These are phyloP conservation scores for Parastagonospora nodorum DNA, from an alignment of 2,329 filamentous ascomycete species.

Conservation along the genomic window DNA sequence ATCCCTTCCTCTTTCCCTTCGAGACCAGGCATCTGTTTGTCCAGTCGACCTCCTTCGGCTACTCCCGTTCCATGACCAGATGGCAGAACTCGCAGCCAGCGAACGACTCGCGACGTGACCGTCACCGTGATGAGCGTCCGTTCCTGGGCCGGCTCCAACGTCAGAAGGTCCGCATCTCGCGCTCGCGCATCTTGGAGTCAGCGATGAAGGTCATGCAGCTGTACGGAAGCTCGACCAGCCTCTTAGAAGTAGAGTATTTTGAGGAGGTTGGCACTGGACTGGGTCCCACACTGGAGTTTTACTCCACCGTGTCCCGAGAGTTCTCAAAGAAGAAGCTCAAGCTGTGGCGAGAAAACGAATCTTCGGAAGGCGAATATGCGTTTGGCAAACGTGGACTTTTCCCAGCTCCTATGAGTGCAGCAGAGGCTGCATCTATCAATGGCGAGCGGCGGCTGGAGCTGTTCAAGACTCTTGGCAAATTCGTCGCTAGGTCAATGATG, in stretches of 20 bases:
- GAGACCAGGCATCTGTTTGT: slow-evolving; percentile 96
- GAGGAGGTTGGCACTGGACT: slow-evolving; percentile 97
- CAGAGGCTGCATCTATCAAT: slow-evolving; percentile 73
- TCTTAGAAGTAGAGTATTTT: slow-evolving; percentile 97
- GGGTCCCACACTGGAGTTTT: slow-evolving; percentile 95
- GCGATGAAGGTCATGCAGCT: slow-evolving; percentile 98
- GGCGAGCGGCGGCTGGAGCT: slow-evolving; percentile 87
- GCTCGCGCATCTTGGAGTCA: slow-evolving; percentile 92
- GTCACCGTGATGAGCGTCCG: slow-evolving; percentile 83
- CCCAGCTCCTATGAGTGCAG: slow-evolving; percentile 84
- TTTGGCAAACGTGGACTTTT: slow-evolving; percentile 86
- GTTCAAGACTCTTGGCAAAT: slow-evolving; percentile 94
- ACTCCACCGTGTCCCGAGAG: slow-evolving; percentile 95
- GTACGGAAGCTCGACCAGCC: slow-evolving; percentile 94
- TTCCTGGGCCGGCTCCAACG: slow-evolving; percentile 90
- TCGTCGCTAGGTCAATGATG: slow-evolving; percentile 96
- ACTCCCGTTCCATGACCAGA: slow-evolving; percentile 93
- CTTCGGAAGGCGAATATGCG: slow-evolving; percentile 77
- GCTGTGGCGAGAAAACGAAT: slow-evolving; percentile 93
- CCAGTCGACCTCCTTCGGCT: slow-evolving; percentile 97
- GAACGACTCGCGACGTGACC: slow-evolving; percentile 79
- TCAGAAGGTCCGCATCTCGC: slow-evolving; percentile 97
- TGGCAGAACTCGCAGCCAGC: slow-evolving; percentile 92
- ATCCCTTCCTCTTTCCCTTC: slow-evolving; percentile 97
- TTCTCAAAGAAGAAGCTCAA: slow-evolving; percentile 97